phyloP scores from a whole-genome alignment of 78 protist genomes.

The Mastigamoeba balamuthi region DNA sequence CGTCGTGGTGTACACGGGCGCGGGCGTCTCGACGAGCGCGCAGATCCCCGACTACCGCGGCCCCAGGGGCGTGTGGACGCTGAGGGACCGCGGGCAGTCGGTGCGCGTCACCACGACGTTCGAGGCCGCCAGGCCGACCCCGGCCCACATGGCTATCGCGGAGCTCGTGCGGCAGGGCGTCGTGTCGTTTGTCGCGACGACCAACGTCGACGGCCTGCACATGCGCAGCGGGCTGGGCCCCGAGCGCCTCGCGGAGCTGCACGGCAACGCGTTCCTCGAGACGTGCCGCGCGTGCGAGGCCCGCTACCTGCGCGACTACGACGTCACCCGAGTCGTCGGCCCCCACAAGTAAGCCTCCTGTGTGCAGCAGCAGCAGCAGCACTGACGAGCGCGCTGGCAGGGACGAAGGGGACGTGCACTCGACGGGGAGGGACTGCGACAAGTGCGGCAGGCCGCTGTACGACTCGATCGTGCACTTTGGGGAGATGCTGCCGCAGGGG shows the following conservation, averaged over 20 bases:
- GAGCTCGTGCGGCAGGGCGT: not conserved
- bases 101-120: too few species aligned
- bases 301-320: not conserved
- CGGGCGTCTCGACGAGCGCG: conserved; percentile 51
- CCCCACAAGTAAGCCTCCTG: too few species aligned
- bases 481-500: too few species aligned
- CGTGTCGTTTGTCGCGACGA: not conserved
- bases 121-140: not conserved
- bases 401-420: too few species aligned
- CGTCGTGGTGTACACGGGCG: conserved; percentile 36
- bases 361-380: too few species aligned
- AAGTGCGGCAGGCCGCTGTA: too few species aligned
- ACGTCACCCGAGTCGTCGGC: too few species aligned
- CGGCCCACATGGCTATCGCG: conserved; percentile 22
- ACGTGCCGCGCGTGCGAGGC: conserved; percentile 2
- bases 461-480: too few species aligned
- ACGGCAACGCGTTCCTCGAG: conserved; percentile 22
- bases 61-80: conserved; percentile 52
- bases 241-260: conserved; percentile 1
- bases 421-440: too few species aligned
- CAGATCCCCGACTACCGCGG: conserved; percentile 54
- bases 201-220: conserved; percentile 21
- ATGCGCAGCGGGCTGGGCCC: conserved; percentile 1
- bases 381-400: too few species aligned
- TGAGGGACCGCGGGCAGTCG: too few species aligned